Conservation (phyloP, 1,284 basidiomycete species). For the Trichosporon inkin region DNA sequence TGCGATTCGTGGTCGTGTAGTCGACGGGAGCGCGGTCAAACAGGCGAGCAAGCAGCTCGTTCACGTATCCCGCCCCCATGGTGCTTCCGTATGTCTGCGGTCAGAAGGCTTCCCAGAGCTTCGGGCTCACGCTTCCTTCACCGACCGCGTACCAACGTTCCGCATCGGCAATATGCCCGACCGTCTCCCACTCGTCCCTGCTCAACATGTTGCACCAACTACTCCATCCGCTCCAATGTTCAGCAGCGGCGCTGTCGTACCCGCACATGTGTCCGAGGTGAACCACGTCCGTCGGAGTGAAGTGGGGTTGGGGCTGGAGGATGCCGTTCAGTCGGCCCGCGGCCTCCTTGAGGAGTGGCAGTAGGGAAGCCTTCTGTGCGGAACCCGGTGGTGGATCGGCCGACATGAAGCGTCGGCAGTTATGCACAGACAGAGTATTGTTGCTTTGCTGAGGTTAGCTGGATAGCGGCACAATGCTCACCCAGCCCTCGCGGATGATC, state of each 20-base stretch:
- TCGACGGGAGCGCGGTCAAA: conserved; percentile 61
- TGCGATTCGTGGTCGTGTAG: conserved; percentile 71
- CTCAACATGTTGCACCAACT: conserved; percentile 68
- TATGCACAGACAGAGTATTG: conserved; percentile 66
- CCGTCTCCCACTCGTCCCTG: conserved; percentile 58
- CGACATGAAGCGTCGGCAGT: conserved; percentile 59
- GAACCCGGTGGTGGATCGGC: conserved; percentile 31
- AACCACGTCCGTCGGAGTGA: conserved; percentile 59
- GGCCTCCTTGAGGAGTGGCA: conserved; percentile 1
- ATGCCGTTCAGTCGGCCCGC: conserved; percentile 50
- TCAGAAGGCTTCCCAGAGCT: conserved; percentile 7
- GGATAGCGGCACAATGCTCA: conserved; percentile 8
- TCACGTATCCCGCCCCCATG: conserved; percentile 65
- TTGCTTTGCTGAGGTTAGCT: conserved; percentile 53
- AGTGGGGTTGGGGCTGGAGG: conserved; percentile 57
- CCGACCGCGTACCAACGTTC: conserved; percentile 66
- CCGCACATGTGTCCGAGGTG: conserved; percentile 69
- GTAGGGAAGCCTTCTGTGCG: neutral
- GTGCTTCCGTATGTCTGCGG: conserved; percentile 31
- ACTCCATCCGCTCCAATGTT: conserved; percentile 52
- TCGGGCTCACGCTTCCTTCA: conserved; percentile 57
- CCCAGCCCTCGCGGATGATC: conserved; percentile 36
- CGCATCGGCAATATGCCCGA: conserved; percentile 68
- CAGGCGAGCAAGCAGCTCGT: conserved; percentile 76
- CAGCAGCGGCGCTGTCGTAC: conserved; percentile 58